These are phyloP conservation scores for Mycena olivaceomarginata DNA, from an alignment of 768 basidiomycete genomes.

Conservation along the genomic window DNA sequence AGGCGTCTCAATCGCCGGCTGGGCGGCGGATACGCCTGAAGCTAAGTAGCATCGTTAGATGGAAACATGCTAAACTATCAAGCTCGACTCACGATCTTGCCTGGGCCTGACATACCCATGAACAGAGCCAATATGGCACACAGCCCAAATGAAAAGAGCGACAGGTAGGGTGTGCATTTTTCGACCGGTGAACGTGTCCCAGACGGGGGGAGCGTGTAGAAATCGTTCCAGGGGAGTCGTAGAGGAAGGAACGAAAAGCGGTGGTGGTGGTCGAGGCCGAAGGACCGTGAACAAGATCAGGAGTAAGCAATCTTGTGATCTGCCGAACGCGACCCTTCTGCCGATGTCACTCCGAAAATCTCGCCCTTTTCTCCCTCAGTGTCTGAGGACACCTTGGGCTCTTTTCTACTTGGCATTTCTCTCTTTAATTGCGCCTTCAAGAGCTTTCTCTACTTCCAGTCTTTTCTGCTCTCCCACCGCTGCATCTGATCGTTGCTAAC, in stretches of 20 bases:
- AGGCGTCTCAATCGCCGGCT: slow-evolving; percentile 10
- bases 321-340: slow-evolving; percentile 16
- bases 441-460: not conserved
- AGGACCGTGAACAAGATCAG: slow-evolving; percentile 20
- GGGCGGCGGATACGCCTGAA: not conserved
- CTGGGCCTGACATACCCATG: slow-evolving; percentile 20
- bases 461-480: not conserved
- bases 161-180: slow-evolving; percentile 41
- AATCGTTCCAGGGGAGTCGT: slow-evolving; percentile 1
- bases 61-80: not conserved
- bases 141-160: slow-evolving; percentile 42
- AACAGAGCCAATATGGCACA: slow-evolving; percentile 30
- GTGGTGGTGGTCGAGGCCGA: slow-evolving; percentile 20
- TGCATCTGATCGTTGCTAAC: not conserved
- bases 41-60: slow-evolving; percentile 34
- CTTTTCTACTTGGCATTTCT: not conserved
- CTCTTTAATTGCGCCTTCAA: not conserved
- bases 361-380: not conserved
- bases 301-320: slow-evolving; percentile 1
- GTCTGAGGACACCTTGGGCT: no score
- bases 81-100: slow-evolving; percentile 30
- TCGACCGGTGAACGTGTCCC: slow-evolving; percentile 10
- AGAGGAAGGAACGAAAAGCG: not conserved
- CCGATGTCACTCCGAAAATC: slow-evolving; percentile 25
- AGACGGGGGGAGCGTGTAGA: not conserved